Evolutionary conservation across 2,329 filamentous ascomycete genomes (phyloP), one percentile per base, ranked within the genome.

Genomic region (Cytospora piceae): DNA sequence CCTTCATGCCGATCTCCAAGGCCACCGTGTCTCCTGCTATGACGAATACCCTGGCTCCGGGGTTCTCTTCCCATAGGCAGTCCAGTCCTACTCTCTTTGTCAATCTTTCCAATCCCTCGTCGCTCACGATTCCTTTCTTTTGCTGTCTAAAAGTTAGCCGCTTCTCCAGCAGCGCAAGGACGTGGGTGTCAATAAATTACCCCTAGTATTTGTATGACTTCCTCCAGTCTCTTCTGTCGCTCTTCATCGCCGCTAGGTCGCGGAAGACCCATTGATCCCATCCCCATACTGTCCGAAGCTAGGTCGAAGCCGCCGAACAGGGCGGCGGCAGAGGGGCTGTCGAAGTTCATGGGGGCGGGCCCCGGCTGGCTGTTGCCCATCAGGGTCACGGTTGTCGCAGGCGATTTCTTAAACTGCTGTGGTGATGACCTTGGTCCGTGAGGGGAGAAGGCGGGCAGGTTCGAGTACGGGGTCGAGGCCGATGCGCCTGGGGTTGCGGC

Each of bases 91-190:
- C 82, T 63, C 86, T 82, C 71, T 86, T 85, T 11, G 87, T 89
- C 34, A 94, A 78, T 62, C 90, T 83, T 74, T 91, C 87, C n/a
- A 95, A 81, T 2, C 90, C 90, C 34, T 90, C 87, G 72, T 92
- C 89, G 70, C 90, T 92, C 46, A 94, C 87, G 51, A 88, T 79
- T 4, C 90, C 90, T 68, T 86, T 85, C 70, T 76, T 77, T 70
- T 77, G 69, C 73, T 74, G 55, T 9, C 34, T 46, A 49, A 46
- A 22, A 72, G 74, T 65, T 76, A 72, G 63, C 71, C 70, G 12
- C 12, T 52, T 20, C 39, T 73, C 74, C 27, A 79, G 71, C 42
- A 72, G 74, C 42, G 74, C 72, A 39, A 81, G 73, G n/a, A 81
- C 4, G 1, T 29, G 2, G 32, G 63, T 20, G 9, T 17, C n/a